A percentile compares a stretch with the other conserved stretches of the same genome.
Conservation (phyloP, 1,284 basidiomycete genomes). For the Chalciporus sp. region DNA sequence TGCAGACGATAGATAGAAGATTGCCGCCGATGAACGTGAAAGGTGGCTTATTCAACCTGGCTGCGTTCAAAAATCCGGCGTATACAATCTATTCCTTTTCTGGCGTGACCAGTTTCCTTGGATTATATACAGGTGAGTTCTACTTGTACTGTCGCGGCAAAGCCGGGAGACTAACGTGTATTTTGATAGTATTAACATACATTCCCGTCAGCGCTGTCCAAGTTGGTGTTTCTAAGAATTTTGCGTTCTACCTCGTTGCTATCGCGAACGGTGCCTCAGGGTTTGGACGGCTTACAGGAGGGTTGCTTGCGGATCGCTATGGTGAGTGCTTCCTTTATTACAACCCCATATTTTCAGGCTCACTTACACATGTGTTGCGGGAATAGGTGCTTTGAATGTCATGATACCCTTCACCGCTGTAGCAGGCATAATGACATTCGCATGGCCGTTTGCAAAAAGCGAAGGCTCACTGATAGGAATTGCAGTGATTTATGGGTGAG, state of each 20-base stretch:
- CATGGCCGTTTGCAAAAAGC: constrained; percentile 46
- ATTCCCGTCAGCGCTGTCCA: constrained; percentile 44
- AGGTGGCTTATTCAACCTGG: constrained; percentile 45
- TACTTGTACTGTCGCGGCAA: background rate
- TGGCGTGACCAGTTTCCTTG: constrained; percentile 52
- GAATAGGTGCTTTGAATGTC: constrained; percentile 42
- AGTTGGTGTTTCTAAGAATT: constrained; percentile 38
- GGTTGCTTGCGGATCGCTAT: constrained; percentile 40
- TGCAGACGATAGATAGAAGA: constrained; percentile 38
- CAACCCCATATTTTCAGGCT: background rate
- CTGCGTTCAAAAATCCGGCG: constrained; percentile 42
- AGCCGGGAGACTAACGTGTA: constrained; percentile 8
- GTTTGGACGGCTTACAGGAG: constrained; percentile 44
- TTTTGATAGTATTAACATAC: constrained; percentile 47
- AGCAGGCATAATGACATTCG: constrained; percentile 42
- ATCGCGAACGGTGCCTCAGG: constrained; percentile 51
- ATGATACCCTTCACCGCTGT: constrained; percentile 45
- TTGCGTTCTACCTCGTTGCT: constrained; percentile 49
- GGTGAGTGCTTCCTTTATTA: constrained; percentile 33
- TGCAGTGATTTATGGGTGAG: constrained; percentile 48
- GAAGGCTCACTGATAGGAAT: constrained; percentile 38
- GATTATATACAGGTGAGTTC: constrained; percentile 57
- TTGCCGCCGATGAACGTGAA: constrained; percentile 42
- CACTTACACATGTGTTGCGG: background rate
- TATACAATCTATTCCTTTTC: constrained; percentile 45